A percentile compares a stretch with the other conserved stretches of the same genome.
Evolutionary conservation across 352 stramenopile genomes (phyloP).

Genomic region (Globisporangium heterothallicum): DNA sequence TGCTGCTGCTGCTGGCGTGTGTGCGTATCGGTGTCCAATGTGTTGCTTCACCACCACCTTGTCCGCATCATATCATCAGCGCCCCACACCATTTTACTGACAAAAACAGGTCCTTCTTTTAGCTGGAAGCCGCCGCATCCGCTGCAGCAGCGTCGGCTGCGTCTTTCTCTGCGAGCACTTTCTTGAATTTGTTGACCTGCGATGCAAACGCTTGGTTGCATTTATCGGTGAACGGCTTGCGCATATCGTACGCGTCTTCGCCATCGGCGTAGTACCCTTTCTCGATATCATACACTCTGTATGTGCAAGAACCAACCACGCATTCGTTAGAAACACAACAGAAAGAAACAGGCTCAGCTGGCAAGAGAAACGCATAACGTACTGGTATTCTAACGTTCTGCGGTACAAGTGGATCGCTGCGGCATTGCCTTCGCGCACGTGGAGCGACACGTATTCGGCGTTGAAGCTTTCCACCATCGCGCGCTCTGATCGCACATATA

Average conservation of each 20-base stretch:
- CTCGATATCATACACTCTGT: slow-evolving; percentile 96
- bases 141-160: slow-evolving; percentile 24
- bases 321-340: background rate
- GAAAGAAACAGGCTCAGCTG: background rate
- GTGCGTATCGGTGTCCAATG: too few relatives aligned
- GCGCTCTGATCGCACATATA: slow-evolving; percentile 43
- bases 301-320: background rate
- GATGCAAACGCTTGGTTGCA: slow-evolving; percentile 82
- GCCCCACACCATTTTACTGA: background rate
- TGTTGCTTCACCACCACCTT: too few relatives aligned
- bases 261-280: slow-evolving; percentile 99
- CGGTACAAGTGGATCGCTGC: slow-evolving; percentile 98
- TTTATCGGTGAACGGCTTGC: slow-evolving; percentile 92
- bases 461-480: slow-evolving; percentile 97
- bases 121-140: slow-evolving; percentile 13
- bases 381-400: slow-evolving; percentile 97
- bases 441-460: slow-evolving; percentile 98
- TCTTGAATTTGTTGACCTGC: slow-evolving; percentile 80
- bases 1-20: background rate
- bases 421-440: slow-evolving; percentile 98
- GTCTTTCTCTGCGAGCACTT: slow-evolving; percentile 70
- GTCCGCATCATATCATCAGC: too few relatives aligned
- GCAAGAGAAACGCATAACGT: slow-evolving; percentile 16
- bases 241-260: slow-evolving; percentile 99
- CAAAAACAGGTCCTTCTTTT: slow-evolving; percentile 3